Evolutionary conservation across 1,139 yeast genomes (phyloP), one percentile per base, ranked within the genome.

Genomic region (Dujonia santamariae): DNA sequence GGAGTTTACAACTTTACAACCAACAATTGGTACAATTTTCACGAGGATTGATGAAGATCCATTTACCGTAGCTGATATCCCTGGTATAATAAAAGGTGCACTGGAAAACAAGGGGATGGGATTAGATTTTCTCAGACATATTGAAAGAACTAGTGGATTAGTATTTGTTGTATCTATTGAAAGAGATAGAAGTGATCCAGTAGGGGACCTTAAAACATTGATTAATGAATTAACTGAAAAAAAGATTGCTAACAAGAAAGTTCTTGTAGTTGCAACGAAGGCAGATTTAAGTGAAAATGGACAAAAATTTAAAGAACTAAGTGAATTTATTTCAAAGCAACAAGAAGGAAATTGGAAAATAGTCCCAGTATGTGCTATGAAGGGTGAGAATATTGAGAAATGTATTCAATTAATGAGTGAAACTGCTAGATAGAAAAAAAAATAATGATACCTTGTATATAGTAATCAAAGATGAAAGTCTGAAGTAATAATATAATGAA

Each of bases 1-100:
- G 97, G 95, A 85, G 53, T 92, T 92, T 53, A 92, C 98, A 1
- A 92, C 98, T 1, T 63, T 92, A 37, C 87, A 81, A 44, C 98
- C 98, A 0, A 82, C 92, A 0, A 78, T 92, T 30, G 98, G 98
- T 2, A 90, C 97, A 0, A 85, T 92, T 14, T 69, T 72, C 34
- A 61, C 80, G 23, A 75, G 82, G 1, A 73, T 83, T 4, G 86
- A 82, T 41, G 73, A 75, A 41, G 78, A 75, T 7, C 82, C 87
- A 1, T 88, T 90, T 53, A 86, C 97, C 0, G 97, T 92, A 1
- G 97, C 97, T 1, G 98, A 92, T 62, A 92, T 92, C 40, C 98
- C 98, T 0, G 98, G 98, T 9, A 85, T 92, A 35, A 85, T 92
- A 37, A 72, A 78, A 51, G 97, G 95, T 7, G 97, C 98, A 0